Conservation (phyloP, 192 early-diverging fungal genomes). For the Coemansia sp. region DNA sequence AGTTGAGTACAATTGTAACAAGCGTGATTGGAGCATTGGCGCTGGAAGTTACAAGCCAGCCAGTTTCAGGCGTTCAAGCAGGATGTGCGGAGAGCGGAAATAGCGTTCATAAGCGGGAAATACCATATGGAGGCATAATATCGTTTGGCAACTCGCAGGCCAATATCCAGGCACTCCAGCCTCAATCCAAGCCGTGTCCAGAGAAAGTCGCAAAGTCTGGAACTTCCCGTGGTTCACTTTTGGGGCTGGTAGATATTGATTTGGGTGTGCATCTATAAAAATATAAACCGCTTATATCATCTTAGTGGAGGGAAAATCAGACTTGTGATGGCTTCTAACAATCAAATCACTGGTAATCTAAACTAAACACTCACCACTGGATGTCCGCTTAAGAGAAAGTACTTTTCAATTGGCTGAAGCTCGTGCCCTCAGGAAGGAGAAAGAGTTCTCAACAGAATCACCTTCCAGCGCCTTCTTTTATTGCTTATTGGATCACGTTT, state of each 20-base stretch:
- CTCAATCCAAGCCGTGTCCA: background rate
- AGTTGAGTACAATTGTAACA: too few relatives aligned
- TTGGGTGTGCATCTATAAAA: conserved; percentile 19
- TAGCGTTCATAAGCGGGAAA: background rate
- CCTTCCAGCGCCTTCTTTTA: too few relatives aligned
- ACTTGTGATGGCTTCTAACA: too few relatives aligned
- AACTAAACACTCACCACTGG: too few relatives aligned
- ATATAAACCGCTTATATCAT: too few relatives aligned
- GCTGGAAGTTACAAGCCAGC: background rate
- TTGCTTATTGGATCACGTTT: too few relatives aligned
- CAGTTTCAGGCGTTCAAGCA: conserved; percentile 16
- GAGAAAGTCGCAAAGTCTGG: background rate
- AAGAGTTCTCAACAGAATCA: too few relatives aligned
- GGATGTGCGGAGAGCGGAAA: conserved; percentile 12
- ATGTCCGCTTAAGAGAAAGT: too few relatives aligned
- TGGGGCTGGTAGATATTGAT: conserved; percentile 18
- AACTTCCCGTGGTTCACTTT: background rate
- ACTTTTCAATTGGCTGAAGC: too few relatives aligned
- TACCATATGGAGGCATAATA: conserved; percentile 25
- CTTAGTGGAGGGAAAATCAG: too few relatives aligned
- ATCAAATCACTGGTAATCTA: too few relatives aligned
- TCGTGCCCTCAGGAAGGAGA: too few relatives aligned
- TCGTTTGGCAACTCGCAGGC: conserved; percentile 19
- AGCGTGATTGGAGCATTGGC: background rate
- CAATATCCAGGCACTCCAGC: background rate